Evolutionary conservation across 2,329 filamentous ascomycete genomes (phyloP), one percentile per base, ranked within the genome.

Genomic region (Penicillium sp.): DNA sequence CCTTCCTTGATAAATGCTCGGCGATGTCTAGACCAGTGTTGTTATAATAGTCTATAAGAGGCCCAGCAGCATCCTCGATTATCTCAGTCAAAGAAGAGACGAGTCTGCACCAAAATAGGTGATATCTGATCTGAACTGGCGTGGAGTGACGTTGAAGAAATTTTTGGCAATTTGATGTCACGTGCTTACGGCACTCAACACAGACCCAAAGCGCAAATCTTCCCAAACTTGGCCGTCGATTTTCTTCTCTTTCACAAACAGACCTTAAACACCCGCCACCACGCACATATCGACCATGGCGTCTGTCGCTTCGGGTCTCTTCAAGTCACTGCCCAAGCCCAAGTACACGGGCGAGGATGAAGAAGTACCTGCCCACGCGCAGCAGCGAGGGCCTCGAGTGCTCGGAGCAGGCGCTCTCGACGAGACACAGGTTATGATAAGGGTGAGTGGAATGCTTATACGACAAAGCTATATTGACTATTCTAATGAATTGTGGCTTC

Each of bases 261-360:
- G 45, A 26, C 5, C 11, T 48, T 18, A 26, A 24, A 18, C 45
- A 42, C 24, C 18, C 35, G 46, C 47, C 50, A 50, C 55, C 35
- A 38, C 28, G 28, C 16, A 23, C 46, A 50, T 47, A 40, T 21
- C 24, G 40, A 49, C 26, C 56, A 90, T 90, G 86, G 77, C 85
- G 58, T 86, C 85, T 59, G 80, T 89, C 68, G 82, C 82, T 63
- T 81, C 84, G 58, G 89, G 90, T 57, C 82, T 97, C 45, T 85
- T 90, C 61, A 85, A 86, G 69, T 86, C 89, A 57, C 81, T 97
- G 45, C 93, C 93, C 3, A 92, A 92, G 71, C 92, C 93, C 16
- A 93, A 90, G 75, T 96, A 97, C 70, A 90, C 87, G 4, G 91
- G 90, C 64, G 90, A 96, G 70, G 87, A 95, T 70, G 92, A 97